Evolutionary conservation across 1,284 basidiomycete species (phyloP), one percentile per base, ranked within the genome.

Genomic region (Fistulina hepatica): DNA sequence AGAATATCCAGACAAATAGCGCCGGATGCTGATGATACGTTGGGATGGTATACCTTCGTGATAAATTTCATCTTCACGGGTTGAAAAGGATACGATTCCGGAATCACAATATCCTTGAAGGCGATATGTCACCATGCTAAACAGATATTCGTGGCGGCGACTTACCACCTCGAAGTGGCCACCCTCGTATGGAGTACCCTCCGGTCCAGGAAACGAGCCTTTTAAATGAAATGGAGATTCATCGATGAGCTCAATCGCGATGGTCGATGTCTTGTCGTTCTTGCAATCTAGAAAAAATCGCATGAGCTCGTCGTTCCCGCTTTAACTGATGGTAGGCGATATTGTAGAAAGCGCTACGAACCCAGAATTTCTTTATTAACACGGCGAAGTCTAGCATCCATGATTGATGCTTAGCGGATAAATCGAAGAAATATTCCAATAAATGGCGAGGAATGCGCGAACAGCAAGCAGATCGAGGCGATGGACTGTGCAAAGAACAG

Each of bases 21-120:
- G 37, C 89, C 94, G 10, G 86, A 92, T 28, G 85, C 86, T 19
- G 90, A 95, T 17, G 91, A 95, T 38, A 98, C 72, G 57, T 97
- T 98, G 2, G 95, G 94, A 62, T 97, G 94, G 57, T 97, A 98
- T 31, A 97, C 88, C 60, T 93, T 91, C 43, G 88, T 94, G 50
- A 89, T 78, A 59, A 95, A 95, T 58, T 92, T 92, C 92, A 98
- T 97, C 69, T 97, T 97, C 45, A 95, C 84, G 1, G 94, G 92
- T 59, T 93, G 85, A 59, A 97, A 97, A 4, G 94, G 94, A 57
- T 97, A 97, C 34, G 81, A 74, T 36, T 93, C 88, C 2, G 93
- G 92, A 47, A 97, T 90, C n/a, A 81, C 69, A 50, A 97, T 97
- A 58, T 97, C 92, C 90, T 92, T 47, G 41, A 26, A 33, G 37